These are phyloP conservation scores for Salix udensis DNA, from an alignment of 345 rosid genomes.

Conservation along the genomic window DNA sequence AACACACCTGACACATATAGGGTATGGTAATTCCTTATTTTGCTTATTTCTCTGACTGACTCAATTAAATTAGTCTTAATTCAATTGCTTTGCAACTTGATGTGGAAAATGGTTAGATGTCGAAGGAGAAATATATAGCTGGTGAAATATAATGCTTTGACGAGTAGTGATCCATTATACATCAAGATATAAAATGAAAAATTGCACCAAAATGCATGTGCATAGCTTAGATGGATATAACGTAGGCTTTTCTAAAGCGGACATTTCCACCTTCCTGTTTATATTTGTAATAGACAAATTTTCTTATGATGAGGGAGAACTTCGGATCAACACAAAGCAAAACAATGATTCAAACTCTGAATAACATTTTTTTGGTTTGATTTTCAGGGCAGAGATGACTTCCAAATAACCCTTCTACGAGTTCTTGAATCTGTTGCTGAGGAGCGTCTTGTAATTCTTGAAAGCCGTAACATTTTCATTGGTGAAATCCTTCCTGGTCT, in stretches of 20 bases:
- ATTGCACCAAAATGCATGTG: background rate
- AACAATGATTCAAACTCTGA: slow-evolving; percentile 7
- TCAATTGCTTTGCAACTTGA: background rate
- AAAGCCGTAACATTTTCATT: slow-evolving; percentile 49
- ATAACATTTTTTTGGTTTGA: slow-evolving; percentile 2
- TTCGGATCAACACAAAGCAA: background rate
- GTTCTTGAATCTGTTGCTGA: slow-evolving; percentile 74
- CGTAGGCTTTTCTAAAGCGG: background rate
- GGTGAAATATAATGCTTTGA: background rate
- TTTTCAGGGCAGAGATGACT: slow-evolving; percentile 86
- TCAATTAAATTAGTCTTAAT: background rate
- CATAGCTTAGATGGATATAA: background rate
- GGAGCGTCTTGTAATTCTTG: slow-evolving; percentile 57
- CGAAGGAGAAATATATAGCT: background rate
- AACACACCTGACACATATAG: background rate
- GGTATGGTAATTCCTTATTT: background rate
- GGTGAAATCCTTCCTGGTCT: slow-evolving; percentile 79
- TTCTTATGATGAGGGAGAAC: background rate
- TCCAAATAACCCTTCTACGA: slow-evolving; percentile 85
- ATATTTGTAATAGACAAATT: background rate
- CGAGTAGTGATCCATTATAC: background rate
- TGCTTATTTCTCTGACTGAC: background rate
- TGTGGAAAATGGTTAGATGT: background rate
- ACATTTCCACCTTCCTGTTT: background rate
- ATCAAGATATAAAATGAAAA: background rate